Conservation (phyloP, 805 yeast species). For the Lipomyces chichibuensis region DNA sequence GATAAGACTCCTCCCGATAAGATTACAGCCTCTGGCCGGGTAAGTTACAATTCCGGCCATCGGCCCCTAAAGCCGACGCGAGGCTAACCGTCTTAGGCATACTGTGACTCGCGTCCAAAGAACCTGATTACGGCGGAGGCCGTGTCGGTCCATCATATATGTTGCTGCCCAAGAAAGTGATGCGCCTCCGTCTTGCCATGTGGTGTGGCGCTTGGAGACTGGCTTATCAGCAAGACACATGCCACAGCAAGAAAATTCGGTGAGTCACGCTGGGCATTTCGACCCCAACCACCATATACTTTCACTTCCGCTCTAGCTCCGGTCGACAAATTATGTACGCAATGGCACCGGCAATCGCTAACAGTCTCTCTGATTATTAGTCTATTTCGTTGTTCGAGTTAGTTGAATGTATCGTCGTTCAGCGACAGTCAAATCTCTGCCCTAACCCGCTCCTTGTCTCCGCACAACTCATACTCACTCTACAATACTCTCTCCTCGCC, state of each 20-base stretch:
- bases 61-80: too few species aligned
- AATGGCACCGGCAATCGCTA: too few species aligned
- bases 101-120: background rate
- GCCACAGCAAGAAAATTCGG: background rate
- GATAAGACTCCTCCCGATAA: background rate
- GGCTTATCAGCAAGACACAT: background rate
- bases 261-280: background rate
- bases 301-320: background rate
- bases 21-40: too few species aligned
- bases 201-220: background rate
- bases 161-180: background rate
- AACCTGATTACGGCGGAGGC: background rate
- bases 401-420: too few species aligned
- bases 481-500: background rate
- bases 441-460: background rate
- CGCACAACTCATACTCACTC: background rate
- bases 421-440: background rate
- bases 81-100: too few species aligned
- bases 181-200: background rate
- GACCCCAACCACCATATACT: background rate
- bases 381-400: too few species aligned
- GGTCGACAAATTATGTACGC: too few species aligned
- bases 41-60: too few species aligned
- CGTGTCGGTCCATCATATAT: background rate
- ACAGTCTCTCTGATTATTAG: too few species aligned